Evolutionary conservation across 1,284 basidiomycete genomes (phyloP), one percentile per base, ranked within the genome.

Genomic region (Moesziomyces sp.): DNA sequence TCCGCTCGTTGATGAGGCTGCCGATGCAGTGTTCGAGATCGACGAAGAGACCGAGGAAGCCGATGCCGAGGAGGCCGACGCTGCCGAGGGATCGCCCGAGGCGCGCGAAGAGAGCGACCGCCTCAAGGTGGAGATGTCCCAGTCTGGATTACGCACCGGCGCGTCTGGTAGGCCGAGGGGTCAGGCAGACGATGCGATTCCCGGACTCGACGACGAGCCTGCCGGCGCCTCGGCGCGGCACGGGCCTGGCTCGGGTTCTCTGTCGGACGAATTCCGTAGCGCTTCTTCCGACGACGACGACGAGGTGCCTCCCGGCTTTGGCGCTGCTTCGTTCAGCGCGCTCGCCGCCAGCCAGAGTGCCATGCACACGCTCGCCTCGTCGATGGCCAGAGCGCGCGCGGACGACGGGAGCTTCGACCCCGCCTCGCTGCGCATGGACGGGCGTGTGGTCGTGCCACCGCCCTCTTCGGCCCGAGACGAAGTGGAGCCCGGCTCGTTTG

Each of bases 21-120:
- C 61, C 10, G 72, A 68, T 16, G 74, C 78, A 16, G 67, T 79
- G 8, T 78, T 80, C 38, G 78, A 78, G 42, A 79, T 78, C 43
- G 78, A 80, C 42, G 78, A 79, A 30, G 77, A 78, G 44, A 51
- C 67, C 21, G 64, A 74, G 23, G 67, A 58, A 9, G 23, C 46
- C 11, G 58, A 44, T 8, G 42, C 4, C 10, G 52, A 30, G 19
- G 58, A 54, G 8, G 34, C 14, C 9, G 62, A 69, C 19, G 58
- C 46, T 1, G 48, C 11, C 19, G 52, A 54, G 14, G 56, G 40
- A 3, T 23, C 48, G 28, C 65, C 44, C 16, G 19, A 53, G 18
- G 52, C 56, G 7, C 58, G 53, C 6, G 61, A 68, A 21, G 71
- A 65, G 6, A 43, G 46, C n/a, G 65, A 64, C 48, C 58, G 50